Conservation (phyloP, 2,329 filamentous ascomycete genomes). For the Colletotrichum lentis region DNA sequence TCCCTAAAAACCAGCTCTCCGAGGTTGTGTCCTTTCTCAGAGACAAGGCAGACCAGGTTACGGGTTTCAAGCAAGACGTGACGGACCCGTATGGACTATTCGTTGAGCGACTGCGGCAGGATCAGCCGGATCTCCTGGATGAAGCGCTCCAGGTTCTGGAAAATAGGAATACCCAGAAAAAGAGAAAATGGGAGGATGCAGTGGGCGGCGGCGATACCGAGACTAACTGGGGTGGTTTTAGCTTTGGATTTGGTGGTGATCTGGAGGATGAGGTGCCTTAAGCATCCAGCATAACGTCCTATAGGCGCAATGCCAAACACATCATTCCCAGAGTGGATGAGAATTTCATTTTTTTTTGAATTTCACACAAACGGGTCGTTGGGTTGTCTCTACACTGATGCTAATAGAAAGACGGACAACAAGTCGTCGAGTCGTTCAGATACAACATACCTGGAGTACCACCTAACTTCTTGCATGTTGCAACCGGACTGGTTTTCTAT, state of each 20-base stretch:
- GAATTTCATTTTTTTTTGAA: neutral
- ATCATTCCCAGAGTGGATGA: no score
- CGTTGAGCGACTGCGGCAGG: slow-evolving; percentile 68
- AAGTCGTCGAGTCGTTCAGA: neutral
- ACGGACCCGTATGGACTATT: slow-evolving; percentile 79
- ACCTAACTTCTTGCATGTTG: neutral
- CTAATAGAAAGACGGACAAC: neutral
- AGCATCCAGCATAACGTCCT: neutral
- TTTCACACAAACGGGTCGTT: neutral
- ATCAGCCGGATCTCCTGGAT: slow-evolving; percentile 72
- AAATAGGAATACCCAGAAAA: slow-evolving; percentile 69
- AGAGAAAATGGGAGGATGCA: slow-evolving; percentile 86
- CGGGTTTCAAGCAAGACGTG: slow-evolving; percentile 79
- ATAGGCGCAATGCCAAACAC: neutral
- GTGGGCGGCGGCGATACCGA: slow-evolving; percentile 60
- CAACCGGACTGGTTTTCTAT: neutral
- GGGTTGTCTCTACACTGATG: neutral
- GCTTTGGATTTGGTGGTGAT: slow-evolving; percentile 63
- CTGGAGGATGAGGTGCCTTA: slow-evolving; percentile 53
- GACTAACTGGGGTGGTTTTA: slow-evolving; percentile 53
- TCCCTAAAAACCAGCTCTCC: slow-evolving; percentile 75
- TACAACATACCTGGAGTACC: neutral
- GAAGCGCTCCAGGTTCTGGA: slow-evolving; percentile 72
- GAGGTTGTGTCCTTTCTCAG: slow-evolving; percentile 82
- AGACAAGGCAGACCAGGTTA: slow-evolving; percentile 85